phyloP scores from a whole-genome alignment of 257 asterid species.

The Solanum sparsipilum region DNA sequence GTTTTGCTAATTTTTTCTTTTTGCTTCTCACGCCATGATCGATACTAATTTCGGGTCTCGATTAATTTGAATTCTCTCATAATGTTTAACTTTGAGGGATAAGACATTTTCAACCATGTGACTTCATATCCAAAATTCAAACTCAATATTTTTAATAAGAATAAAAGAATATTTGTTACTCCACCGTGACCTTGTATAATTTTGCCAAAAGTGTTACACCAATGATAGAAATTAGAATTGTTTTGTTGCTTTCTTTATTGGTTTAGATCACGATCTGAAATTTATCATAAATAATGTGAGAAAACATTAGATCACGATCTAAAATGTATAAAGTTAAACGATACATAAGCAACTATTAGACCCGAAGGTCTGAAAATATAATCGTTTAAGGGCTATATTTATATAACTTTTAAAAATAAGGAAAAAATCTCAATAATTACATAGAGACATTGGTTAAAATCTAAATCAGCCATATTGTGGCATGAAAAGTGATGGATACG shows the following conservation, averaged over 20 bases:
- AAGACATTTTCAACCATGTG: not conserved
- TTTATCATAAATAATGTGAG: not conserved
- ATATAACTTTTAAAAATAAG: not conserved
- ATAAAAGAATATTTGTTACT: too few species aligned
- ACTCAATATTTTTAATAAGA: too few species aligned
- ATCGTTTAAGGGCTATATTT: not conserved
- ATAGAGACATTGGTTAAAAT: not conserved
- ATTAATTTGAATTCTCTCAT: not conserved
- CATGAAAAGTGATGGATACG: not conserved
- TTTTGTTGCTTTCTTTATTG: not conserved
- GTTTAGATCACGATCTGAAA: not conserved
- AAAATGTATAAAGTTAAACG: not conserved
- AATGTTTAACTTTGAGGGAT: not conserved
- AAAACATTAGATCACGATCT: not conserved
- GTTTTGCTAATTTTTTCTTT: not conserved
- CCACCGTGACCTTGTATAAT: not conserved
- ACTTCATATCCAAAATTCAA: not conserved
- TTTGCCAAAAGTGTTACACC: not conserved
- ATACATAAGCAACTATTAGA: not conserved
- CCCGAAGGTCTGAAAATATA: not conserved
- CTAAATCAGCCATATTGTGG: not conserved
- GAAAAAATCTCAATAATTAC: not conserved
- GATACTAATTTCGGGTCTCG: rapidly evolving
- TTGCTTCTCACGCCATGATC: not conserved
- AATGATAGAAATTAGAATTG: not conserved